Evolutionary conservation across 495 filamentous ascomycete species (phyloP), one percentile per base, ranked within the genome.

Genomic region (Lophiotrema nucula): DNA sequence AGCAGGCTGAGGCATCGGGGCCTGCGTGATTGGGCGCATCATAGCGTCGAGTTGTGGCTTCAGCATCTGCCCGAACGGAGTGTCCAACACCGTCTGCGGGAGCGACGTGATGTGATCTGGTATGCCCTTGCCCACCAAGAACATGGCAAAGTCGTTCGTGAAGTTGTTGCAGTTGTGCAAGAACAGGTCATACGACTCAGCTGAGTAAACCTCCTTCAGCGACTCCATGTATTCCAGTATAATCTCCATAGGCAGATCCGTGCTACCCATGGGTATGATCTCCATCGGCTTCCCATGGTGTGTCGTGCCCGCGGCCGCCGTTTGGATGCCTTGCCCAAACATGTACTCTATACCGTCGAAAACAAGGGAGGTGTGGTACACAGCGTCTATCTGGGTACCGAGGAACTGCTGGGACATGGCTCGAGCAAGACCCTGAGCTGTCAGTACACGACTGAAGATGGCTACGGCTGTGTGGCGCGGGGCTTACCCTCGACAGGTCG

Each of bases 161-260:
- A 98, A 98, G 76, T 97, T 97, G 74, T 98, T 97, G 80, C 93
- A 97, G 67, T 98, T 98, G 67, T 96, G 92, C 33, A 86, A 76
- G 70, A 89, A 89, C 2, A 96, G 76, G 69, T 95, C 88, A 66
- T 97, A 97, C 0, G 88, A 89, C 86, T 95, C 87, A 4, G 85
- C 79, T 0, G 89, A 92, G 67, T 95, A 98, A 26, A 95, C 85
- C 19, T 83, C 76, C 48, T 83, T 86, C 39, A 98, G 67, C 2
- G 88, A 91, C 26, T 90, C 88, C 6, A 98, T 73, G 72, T 96
- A 98, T 64, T 97, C 92, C 56, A 88, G 74, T 27, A 97, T 87
- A 2, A 96, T 81, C 15, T 97, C 92, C 48, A 83, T 73, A 0
- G 93, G 89, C 35, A 96, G 72, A 60, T 89, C 80, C 2, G 89